Evolutionary conservation across 2,329 filamentous ascomycete genomes (phyloP).

Genomic region (Diaporthe humulicola): DNA sequence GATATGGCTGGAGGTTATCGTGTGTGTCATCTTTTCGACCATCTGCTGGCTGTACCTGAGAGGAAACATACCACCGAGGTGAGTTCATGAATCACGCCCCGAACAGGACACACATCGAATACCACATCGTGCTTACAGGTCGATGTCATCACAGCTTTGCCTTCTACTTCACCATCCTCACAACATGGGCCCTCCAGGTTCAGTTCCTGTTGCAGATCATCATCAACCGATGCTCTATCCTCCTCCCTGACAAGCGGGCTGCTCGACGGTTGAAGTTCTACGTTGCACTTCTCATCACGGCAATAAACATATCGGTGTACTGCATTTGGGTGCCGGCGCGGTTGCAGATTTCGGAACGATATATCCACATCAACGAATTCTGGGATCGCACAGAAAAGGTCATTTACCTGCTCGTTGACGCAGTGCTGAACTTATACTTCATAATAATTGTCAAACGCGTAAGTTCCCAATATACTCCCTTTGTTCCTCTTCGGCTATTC

Average conservation of each 20-base stretch:
- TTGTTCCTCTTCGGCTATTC: background rate
- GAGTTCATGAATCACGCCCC: background rate
- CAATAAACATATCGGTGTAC: conserved; percentile 66
- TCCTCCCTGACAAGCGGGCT: conserved; percentile 55
- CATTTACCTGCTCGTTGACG: conserved; percentile 64
- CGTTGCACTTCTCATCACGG: conserved; percentile 58
- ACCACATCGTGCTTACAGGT: background rate
- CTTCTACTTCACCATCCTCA: conserved; percentile 30
- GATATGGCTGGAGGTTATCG: conserved; percentile 19
- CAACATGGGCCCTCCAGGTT: conserved; percentile 30
- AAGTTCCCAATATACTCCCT: background rate
- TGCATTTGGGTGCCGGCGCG: conserved; percentile 68
- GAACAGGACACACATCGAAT: too few species aligned
- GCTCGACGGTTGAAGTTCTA: conserved; percentile 42
- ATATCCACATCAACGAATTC: conserved; percentile 59
- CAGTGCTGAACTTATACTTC: conserved; percentile 63
- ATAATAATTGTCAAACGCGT: conserved; percentile 39
- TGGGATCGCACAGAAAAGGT: conserved; percentile 68
- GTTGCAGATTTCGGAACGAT: conserved; percentile 56
- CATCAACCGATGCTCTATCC: conserved; percentile 63
- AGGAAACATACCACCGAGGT: conserved; percentile 22
- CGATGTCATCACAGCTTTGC: background rate
- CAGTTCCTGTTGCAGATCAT: conserved; percentile 49
- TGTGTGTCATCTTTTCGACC: conserved; percentile 15
- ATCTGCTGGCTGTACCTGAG: conserved; percentile 32